Conservation (phyloP, 148 eudicot species). For the Camellia sinensis region DNA sequence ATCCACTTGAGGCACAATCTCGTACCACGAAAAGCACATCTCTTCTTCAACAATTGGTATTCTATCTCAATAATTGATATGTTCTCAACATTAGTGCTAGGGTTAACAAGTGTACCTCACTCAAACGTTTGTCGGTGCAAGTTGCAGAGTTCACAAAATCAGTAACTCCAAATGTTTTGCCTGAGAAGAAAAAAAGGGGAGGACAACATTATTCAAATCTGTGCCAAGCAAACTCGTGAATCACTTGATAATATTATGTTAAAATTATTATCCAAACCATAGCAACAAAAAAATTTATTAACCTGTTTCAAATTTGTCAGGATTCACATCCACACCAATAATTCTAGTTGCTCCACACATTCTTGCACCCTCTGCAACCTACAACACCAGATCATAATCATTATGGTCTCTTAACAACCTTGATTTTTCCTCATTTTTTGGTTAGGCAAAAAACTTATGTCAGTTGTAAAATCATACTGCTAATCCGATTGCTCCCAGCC, state of each 20-base stretch:
- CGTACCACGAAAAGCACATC: neutral
- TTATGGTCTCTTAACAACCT: neutral
- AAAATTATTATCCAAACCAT: neutral
- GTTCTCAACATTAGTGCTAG: neutral
- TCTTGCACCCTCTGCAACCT: conserved; percentile 97
- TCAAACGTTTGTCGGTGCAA: conserved; percentile 45
- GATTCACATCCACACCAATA: conserved; percentile 89
- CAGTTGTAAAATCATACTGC: conserved; percentile 47
- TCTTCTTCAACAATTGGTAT: neutral
- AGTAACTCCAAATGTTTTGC: conserved; percentile 75
- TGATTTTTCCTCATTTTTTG: no score
- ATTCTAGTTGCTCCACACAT: conserved; percentile 81
- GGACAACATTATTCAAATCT: neutral
- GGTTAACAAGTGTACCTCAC: conserved; percentile 50
- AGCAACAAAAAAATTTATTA: neutral
- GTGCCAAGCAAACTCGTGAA: neutral
- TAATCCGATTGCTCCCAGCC: conserved; percentile 86
- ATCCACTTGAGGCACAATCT: conserved; percentile 3
- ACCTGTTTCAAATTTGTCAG: conserved; percentile 65
- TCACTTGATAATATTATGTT: neutral
- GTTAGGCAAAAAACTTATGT: neutral
- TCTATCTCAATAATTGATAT: neutral
- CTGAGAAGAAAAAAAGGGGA: conserved; percentile 28
- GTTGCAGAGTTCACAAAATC: conserved; percentile 60
- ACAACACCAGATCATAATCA: conserved; percentile 2